Percentiles rank a stretch among this genome's conserved stretches.
Evolutionary conservation across 2,329 filamentous ascomycete genomes (phyloP).

Genomic region (Diaporthe ilicicola): DNA sequence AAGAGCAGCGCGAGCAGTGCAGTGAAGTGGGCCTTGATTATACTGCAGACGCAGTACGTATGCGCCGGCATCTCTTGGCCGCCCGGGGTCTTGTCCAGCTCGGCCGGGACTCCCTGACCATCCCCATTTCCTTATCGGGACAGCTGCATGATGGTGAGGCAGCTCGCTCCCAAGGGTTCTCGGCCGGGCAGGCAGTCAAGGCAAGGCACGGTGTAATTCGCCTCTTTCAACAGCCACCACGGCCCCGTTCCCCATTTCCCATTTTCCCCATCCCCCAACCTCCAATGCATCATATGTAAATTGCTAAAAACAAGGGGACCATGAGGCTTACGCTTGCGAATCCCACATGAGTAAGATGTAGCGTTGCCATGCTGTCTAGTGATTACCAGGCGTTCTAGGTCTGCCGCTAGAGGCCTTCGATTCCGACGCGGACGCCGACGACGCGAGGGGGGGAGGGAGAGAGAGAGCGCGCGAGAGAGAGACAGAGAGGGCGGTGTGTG

Average conservation of each 20-base stretch:
- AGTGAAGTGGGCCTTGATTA: background rate
- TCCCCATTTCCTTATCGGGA: conserved; percentile 10
- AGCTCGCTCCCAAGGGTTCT: background rate
- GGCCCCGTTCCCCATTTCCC: no score
- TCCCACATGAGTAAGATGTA: conserved; percentile 14
- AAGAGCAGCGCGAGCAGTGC: background rate
- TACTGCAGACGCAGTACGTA: background rate
- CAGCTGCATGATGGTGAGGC: conserved; percentile 27
- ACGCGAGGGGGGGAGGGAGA: background rate
- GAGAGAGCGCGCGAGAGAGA: background rate
- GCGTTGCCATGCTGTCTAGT: conserved; percentile 20
- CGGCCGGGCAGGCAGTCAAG: background rate
- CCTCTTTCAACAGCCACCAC: background rate
- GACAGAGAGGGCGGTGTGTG: background rate
- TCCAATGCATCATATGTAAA: background rate
- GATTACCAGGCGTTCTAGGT: conserved; percentile 14
- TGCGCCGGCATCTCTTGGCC: conserved; percentile 19
- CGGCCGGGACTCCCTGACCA: conserved; percentile 2
- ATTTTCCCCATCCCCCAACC: background rate
- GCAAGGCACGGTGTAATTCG: background rate
- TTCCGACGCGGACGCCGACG: background rate
- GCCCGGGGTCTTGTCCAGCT: background rate
- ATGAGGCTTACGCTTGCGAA: conserved; percentile 3
- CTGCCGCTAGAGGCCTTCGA: conserved; percentile 5
- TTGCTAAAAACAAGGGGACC: background rate